A percentile compares a stretch with the other conserved stretches of the same genome.
phyloP scores from a whole-genome alignment of 208 protist genomes.

The Naegleria gruberi region DNA sequence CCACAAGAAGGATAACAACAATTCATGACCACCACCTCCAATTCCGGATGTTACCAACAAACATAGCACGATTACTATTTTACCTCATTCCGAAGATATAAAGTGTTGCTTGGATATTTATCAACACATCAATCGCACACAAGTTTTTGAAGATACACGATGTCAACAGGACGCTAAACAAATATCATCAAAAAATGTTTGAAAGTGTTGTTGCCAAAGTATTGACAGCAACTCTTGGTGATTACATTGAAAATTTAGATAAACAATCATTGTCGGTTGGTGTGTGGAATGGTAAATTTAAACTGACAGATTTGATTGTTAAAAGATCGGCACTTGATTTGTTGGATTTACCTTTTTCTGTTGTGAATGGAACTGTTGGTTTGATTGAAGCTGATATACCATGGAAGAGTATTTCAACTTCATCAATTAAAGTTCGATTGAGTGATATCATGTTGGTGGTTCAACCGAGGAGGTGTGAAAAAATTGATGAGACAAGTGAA shows the following conservation, averaged over 20 bases:
- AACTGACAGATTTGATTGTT: not conserved
- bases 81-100: too few species aligned
- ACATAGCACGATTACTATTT: too few species aligned
- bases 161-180: too few species aligned
- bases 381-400: not conserved
- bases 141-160: too few species aligned
- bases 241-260: not conserved
- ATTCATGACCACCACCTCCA: too few species aligned
- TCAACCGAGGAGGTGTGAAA: not conserved
- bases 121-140: too few species aligned
- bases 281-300: not conserved
- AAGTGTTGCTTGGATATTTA: too few species aligned
- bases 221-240: not conserved
- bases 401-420: not conserved
- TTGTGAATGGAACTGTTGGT: not conserved
- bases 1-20: too few species aligned
- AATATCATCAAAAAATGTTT: too few species aligned
- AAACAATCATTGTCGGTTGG: not conserved
- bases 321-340: not conserved
- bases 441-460: not conserved
- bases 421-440: not conserved
- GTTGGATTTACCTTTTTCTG: not conserved
- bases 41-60: too few species aligned
- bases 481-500: not conserved
- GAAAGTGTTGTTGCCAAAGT: not conserved